Base-by-base conservation (phyloP, 768 basidiomycete species). In the Rhizopogon rudus region DNA sequence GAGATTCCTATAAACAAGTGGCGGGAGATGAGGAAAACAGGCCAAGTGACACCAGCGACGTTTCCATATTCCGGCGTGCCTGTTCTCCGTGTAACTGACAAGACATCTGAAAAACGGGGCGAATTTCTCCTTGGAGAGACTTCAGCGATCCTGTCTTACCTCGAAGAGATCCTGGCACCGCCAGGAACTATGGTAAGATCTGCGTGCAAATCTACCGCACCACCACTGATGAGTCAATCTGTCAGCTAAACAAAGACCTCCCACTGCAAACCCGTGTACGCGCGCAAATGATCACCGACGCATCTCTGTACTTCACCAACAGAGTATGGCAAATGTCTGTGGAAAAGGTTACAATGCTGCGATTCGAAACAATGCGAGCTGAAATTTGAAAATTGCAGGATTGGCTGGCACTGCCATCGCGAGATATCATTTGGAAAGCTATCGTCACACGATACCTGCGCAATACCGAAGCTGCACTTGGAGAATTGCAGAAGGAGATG, bases 1-100 rank as follows among this genome's bases (percentile, higher is more conserved):
- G 56, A 60, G 31, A 54, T 68, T n/a, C 9, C 60, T 20, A 40
- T 42, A 3, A 50, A 22, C 17, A 58, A 55, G 5, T 66, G 65
- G 66, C 20, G 0, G 33, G 59, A 40, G 42, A 54, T 52, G 63
- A 66, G 41, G 29, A 59, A 44, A 39, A 42, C 55, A 4, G 52
- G 59, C 7, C 46, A 57, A n/a, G 51, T 67, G 16, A 60, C 55
- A 6, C 53, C 53, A 3, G 64, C 59, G 33, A 22, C 40, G 10
- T 68, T 63, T 55, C 67, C 66, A 39, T 69, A 58, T 17, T 57
- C 65, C 45, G 57, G 51, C 13, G 8, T 67, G n/a, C 65, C 66
- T 7, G 61, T 69, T 39, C 44, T 67, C 33, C 65, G 59, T 8
- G 59, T 65, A 29, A 65, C 40, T 33, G 39, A 60, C 56, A 57